Evolutionary conservation across 345 rosid genomes (phyloP).

Genomic region (Mercurialis annua): DNA sequence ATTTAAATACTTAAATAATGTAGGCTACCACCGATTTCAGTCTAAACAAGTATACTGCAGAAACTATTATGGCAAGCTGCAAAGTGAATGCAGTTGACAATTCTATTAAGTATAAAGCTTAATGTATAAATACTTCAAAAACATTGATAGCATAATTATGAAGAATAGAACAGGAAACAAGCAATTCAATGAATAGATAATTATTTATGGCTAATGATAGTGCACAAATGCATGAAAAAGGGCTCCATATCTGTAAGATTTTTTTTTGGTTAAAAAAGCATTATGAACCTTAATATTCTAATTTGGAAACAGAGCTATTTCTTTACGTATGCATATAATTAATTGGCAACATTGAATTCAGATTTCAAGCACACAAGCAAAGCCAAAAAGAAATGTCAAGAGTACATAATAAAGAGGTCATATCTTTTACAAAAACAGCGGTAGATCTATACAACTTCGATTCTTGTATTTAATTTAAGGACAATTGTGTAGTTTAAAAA

Average conservation of each 20-base stretch:
- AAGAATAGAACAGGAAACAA: not conserved
- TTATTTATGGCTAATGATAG: not conserved
- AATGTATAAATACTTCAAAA: not conserved
- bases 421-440: not conserved
- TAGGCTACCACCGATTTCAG: not conserved
- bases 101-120: not conserved
- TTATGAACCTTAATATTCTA: not conserved
- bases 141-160: not conserved
- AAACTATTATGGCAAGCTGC: not conserved
- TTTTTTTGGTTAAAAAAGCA: not conserved
- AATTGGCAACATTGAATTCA: not conserved
- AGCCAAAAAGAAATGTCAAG: not conserved
- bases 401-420: not conserved
- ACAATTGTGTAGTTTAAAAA: not conserved
- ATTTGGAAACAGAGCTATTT: not conserved
- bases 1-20: not conserved
- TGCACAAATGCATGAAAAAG: not conserved
- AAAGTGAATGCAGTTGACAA: not conserved
- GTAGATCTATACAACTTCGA: not conserved
- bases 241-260: not conserved
- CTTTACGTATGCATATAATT: not conserved
- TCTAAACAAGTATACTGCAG: not conserved
- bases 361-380: not conserved
- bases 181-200: not conserved
- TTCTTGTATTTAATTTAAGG: too few relatives aligned